Evolutionary conservation across 2,329 filamentous ascomycete genomes (phyloP), one percentile per base, ranked within the genome.

Genomic region (Phialophora expanda): DNA sequence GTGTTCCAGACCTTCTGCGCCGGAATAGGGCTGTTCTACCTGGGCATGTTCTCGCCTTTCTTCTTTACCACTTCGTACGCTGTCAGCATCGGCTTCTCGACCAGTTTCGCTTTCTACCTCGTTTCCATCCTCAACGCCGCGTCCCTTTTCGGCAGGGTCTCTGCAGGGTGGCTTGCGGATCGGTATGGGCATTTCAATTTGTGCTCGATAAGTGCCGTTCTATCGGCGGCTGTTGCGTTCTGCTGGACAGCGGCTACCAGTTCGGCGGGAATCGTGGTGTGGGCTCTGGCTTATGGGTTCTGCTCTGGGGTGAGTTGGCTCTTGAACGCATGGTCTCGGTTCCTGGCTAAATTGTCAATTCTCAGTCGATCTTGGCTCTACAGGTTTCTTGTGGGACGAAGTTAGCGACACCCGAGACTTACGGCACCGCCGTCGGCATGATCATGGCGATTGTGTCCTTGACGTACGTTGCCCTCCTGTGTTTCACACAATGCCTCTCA

Each of bases 321-420:
- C 22, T 48, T 44, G 20, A 8, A 34, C 17, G 20, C 32, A 24
- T 11, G 28, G 17, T 26, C 56, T 32, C 44, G 51, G 61, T 32
- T n/a, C 38, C 38, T n/a, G 14, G 38, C 38, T 44, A 44, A 44
- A 22, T 22, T 55, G 14, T 48, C 2, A 17, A 22, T 4, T 20
- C 30, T 68, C 54, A 83, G 80, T 80, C 78, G 0, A 80, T 84
- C 32, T 67, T 84, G 28, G 81, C 79, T 56, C 74, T 84, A 0
- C 82, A 84, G 50, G 73, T 77, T 62, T 79, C 81, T 0, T 84
- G 81, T 65, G 81, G 79, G 0, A 78, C 78, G 0, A 77, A 80
- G 51, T 72, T 84, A 8, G 75, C 79, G 0, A 78, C 75, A 0
- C 74, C 74, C 1, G 68, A 75, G 3, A 78, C 75, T 0, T 74